phyloP scores from a whole-genome alignment of 1,284 basidiomycete genomes.

The Cystobasidiaceae sp. region DNA sequence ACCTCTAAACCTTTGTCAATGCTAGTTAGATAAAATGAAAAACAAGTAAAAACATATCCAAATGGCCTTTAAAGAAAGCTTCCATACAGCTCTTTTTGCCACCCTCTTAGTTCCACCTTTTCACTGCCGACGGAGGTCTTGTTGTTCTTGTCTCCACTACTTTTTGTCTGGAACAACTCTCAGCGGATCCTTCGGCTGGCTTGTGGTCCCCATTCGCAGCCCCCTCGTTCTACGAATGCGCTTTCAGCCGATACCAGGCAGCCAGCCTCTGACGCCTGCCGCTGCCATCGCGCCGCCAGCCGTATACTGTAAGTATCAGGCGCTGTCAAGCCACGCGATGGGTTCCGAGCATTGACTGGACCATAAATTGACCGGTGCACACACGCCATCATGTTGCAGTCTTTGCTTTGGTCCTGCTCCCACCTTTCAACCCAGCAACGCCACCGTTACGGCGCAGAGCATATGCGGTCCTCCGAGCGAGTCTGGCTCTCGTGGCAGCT shows the following conservation, averaged over 20 bases:
- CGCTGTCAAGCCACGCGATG: not conserved
- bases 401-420: slow-evolving; percentile 23
- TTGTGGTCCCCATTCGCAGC: too few relatives aligned
- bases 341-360: not conserved
- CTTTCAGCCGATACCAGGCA: slow-evolving; percentile 26
- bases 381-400: slow-evolving; percentile 1
- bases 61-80: too few relatives aligned
- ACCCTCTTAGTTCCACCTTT: too few relatives aligned
- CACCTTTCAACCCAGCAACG: slow-evolving; percentile 7
- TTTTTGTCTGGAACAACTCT: not conserved
- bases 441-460: not conserved
- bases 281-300: slow-evolving; percentile 22
- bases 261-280: slow-evolving; percentile 9
- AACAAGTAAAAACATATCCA: too few relatives aligned
- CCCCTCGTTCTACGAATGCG: not conserved
- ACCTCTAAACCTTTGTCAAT: too few relatives aligned
- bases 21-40: too few relatives aligned
- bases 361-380: not conserved
- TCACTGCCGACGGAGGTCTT: not conserved
- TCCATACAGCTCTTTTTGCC: too few relatives aligned
- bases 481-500: slow-evolving; percentile 4
- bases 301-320: slow-evolving; percentile 10
- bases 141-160: not conserved
- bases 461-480: not conserved
- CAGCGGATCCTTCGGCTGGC: not conserved